Base-by-base conservation (phyloP, 179 eudicot species). In the Spinacia oleracea region DNA sequence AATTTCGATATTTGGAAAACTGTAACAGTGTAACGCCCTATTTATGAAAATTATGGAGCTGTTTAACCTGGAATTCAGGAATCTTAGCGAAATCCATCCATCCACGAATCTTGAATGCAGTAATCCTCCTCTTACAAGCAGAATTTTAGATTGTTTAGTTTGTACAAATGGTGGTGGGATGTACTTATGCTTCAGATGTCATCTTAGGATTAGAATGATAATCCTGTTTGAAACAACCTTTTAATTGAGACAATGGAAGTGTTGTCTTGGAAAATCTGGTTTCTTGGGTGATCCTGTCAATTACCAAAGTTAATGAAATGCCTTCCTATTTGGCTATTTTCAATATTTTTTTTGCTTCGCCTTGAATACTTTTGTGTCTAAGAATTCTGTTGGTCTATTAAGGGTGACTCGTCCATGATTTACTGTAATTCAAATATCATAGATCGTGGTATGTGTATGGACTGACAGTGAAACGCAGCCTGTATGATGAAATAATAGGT, bases 261-360 rank as follows among this genome's bases (percentile, higher is more conserved):
- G 46, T 34, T 77, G 12, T 55, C 9, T 55, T 77, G 32, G 46
- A 3, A 16, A 12, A 20, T 27, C 45, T 43, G 51, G 1, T 11
- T 11, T 34, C 9, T 32, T 1, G 5, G 50, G 66, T 31, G 3
- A 16, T 45, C 62, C 14, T n/a, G 42, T 65, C 21, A 40, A 21
- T 67, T 66, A 16, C 40, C 38, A n/a, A 66, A 70, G 70, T 50
- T 77, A 43, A 56, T 31, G 25, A 35, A 77, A 15, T 68, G 21
- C 16, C 31, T 16, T 60, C 1, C 32, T 68, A 34, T 55, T 25
- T 64, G 20, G 53, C 10, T 31, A 53, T 68, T 42, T 25, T 60
- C 29, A 23, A 42, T 4, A n/a, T n/a, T n/a, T n/a, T n/a, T n/a
- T 21, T 66, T 34, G 42, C 1, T 21, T 15, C 8, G 31, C 58